Evolutionary conservation across 495 filamentous ascomycete species (phyloP).

Genomic region (Aspergillus saccharolyticus): DNA sequence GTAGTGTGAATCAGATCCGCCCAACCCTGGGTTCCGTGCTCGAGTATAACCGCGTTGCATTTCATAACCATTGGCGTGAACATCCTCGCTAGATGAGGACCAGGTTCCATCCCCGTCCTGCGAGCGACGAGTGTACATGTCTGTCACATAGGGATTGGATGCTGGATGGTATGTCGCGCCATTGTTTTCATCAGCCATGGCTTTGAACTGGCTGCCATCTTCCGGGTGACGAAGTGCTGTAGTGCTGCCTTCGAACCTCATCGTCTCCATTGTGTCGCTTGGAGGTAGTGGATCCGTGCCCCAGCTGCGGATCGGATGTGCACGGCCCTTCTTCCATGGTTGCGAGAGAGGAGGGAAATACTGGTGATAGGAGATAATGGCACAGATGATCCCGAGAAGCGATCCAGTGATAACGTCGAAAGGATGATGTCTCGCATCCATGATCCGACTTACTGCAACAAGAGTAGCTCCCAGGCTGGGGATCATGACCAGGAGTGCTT

Average conservation of each 20-base stretch:
- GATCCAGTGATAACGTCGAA: slow-evolving; percentile 84
- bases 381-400: slow-evolving; percentile 53
- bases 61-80: slow-evolving; percentile 35
- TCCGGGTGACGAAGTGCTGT: slow-evolving; percentile 31
- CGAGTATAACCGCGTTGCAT: slow-evolving; percentile 36
- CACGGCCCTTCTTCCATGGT: slow-evolving; percentile 55
- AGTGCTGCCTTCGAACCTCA: slow-evolving; percentile 21
- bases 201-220: slow-evolving; percentile 21
- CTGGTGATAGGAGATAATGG: slow-evolving; percentile 48
- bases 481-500: slow-evolving; percentile 62
- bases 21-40: slow-evolving; percentile 22
- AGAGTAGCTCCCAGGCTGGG: slow-evolving; percentile 51
- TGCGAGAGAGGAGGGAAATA: slow-evolving; percentile 55
- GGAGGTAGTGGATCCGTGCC: slow-evolving; percentile 38
- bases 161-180: neutral
- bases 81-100: slow-evolving; percentile 43
- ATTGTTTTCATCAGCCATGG: neutral
- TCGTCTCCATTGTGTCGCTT: slow-evolving; percentile 4
- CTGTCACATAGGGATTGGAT: slow-evolving; percentile 24
- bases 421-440: slow-evolving; percentile 83
- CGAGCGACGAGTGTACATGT: slow-evolving; percentile 24
- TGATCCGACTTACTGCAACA: slow-evolving; percentile 52
- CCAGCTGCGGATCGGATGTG: slow-evolving; percentile 59
- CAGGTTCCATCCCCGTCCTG: slow-evolving; percentile 36
- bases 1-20: slow-evolving; percentile 21